Percentiles rank a stretch among this genome's conserved stretches.
Conservation (phyloP, 257 asterid genomes). For the Rhazya stricta region DNA sequence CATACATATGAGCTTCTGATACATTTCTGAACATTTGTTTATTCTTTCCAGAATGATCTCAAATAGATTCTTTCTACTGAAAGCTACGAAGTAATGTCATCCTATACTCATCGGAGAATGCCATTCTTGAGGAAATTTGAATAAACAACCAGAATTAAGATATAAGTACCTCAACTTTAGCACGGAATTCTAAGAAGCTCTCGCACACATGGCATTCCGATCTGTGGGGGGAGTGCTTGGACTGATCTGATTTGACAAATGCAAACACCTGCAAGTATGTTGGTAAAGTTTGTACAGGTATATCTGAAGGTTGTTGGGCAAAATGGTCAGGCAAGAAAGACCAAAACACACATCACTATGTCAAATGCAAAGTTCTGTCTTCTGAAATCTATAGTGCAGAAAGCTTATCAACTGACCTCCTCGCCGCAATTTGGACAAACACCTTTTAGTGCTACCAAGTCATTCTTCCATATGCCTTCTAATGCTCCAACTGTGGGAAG, state of each 20-base stretch:
- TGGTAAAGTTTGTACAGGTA: slow-evolving; percentile 11
- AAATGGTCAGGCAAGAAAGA: not conserved
- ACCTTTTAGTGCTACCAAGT: slow-evolving; percentile 90
- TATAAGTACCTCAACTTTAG: slow-evolving; percentile 76
- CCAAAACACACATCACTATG: not conserved
- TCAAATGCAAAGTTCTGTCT: not conserved
- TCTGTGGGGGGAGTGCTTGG: slow-evolving; percentile 63
- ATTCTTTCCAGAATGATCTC: not conserved
- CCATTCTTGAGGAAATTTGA: not conserved
- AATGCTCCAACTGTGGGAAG: slow-evolving; percentile 72
- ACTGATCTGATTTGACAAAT: slow-evolving; percentile 62
- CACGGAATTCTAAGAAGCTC: slow-evolving; percentile 83
- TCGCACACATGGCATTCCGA: slow-evolving; percentile 93
- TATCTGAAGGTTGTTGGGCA: not conserved
- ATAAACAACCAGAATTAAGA: not conserved
- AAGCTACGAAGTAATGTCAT: not conserved
- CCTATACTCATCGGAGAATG: not conserved
- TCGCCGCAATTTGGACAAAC: slow-evolving; percentile 94
- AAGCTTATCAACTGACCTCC: slow-evolving; percentile 51
- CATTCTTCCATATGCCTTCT: slow-evolving; percentile 79
- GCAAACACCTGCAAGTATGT: slow-evolving; percentile 74
- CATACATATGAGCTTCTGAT: not conserved
- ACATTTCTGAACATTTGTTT: not conserved
- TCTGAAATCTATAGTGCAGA: not conserved
- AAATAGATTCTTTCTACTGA: not conserved